Evolutionary conservation across 202 grass and related monocot species (phyloP), one percentile per base, ranked within the genome.

Genomic region (Bolboschoenoplectus hybrid): DNA sequence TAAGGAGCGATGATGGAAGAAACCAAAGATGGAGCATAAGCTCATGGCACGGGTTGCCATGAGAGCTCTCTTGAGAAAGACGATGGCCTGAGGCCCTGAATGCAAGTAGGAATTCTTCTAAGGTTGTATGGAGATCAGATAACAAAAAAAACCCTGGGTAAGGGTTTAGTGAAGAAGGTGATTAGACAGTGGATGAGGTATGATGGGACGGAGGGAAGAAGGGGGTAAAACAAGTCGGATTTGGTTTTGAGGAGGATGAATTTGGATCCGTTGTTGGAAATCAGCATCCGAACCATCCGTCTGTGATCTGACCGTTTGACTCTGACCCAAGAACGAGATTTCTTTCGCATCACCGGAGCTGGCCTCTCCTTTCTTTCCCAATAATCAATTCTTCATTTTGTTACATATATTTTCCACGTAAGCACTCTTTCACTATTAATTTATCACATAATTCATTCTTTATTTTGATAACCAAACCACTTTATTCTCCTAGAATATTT

Each of bases 41-140:
- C 66, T 88, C 56, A 84, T 86, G 43, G 81, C 88, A 58, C 81
- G 86, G 1, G 90, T 89, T 6, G 82, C 87, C 90, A 95, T 89
- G 53, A 87, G 88, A 20, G 85, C 82, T 74, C 87, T 80, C 87
- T 75, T 89, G 69, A n/a, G 56, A 62, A 3, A 82, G 35, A 26
- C 8, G 14, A 69, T 7, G 9, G 20, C 1, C 5, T 45, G 14
- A 69, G 4, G 9, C 12, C 1, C 5, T 45, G 49, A 72, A 34
- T 39, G 45, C 19, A 12, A 6, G 26, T 32, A 43, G 50, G 49
- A 44, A 26, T 57, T 52, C 8, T 51, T 72, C 63, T 74, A 73
- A 49, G 74, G 47, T 70, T 61, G 41, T 0, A 81, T 70, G 16
- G 85, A 58, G 74, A 14, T 34, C 34, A 52, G 26, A 26, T 26